Percentiles rank a stretch among this genome's conserved stretches.
Evolutionary conservation across 345 rosid species (phyloP).

Genomic region (Gossypium longicalyx): DNA sequence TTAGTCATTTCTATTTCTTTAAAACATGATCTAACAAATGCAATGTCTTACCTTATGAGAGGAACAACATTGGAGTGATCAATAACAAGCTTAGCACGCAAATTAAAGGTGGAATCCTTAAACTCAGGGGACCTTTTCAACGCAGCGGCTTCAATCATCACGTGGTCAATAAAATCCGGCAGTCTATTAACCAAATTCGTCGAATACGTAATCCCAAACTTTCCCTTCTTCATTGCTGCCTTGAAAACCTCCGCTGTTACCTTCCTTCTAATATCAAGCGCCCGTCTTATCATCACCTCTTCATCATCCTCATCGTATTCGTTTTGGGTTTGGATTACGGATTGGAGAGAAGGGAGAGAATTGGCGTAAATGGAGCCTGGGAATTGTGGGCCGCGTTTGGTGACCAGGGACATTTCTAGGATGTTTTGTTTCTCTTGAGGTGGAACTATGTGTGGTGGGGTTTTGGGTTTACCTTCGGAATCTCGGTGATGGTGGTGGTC

Average conservation of each 20-base stretch:
- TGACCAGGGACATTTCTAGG: conserved; percentile 52
- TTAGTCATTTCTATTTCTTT: neutral
- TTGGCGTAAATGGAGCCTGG: conserved; percentile 56
- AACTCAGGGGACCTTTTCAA: conserved; percentile 61
- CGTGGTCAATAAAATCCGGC: conserved; percentile 58
- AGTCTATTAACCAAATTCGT: conserved; percentile 55
- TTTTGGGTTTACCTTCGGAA: neutral
- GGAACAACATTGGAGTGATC: conserved; percentile 63
- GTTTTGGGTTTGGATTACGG: conserved; percentile 4
- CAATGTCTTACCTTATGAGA: conserved; percentile 54
- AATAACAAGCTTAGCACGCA: conserved; percentile 54
- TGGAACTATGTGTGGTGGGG: conserved; percentile 11
- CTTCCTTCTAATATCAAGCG: conserved; percentile 68
- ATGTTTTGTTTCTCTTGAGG: conserved; percentile 48
- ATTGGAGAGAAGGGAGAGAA: conserved; percentile 42
- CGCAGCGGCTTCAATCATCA: conserved; percentile 80
- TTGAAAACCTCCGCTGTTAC: conserved; percentile 66
- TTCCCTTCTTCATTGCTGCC: conserved; percentile 60
- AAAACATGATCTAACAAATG: neutral
- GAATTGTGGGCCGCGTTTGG: conserved; percentile 59
- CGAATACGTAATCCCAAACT: conserved; percentile 78
- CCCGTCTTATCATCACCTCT: conserved; percentile 65
- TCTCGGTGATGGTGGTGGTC: neutral
- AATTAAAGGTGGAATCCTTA: conserved; percentile 43
- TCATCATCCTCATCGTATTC: conserved; percentile 37